These are phyloP conservation scores for Melocanna baccifera DNA, from an alignment of 176 grass and related monocot species.

Conservation along the genomic window DNA sequence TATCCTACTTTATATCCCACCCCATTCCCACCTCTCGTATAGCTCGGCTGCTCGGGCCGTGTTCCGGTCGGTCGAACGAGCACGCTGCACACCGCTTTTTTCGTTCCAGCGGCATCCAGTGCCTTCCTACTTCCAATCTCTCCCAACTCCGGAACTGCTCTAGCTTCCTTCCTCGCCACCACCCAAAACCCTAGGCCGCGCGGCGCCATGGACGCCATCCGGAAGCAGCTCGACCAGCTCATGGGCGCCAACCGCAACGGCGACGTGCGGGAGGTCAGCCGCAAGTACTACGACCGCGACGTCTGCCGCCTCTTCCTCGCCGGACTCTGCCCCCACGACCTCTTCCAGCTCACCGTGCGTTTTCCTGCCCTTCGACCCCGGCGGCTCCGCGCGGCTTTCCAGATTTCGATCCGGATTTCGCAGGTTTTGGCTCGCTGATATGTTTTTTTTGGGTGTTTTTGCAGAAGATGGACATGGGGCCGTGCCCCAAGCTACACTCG, in stretches of 20 bases:
- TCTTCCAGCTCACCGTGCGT: conserved; percentile 93
- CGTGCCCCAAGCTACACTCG: conserved; percentile 88
- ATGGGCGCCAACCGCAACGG: conserved; percentile 97
- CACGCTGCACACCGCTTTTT: too few species aligned
- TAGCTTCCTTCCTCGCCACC: not conserved
- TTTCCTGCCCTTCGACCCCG: not conserved
- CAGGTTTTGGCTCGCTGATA: not conserved
- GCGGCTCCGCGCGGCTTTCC: not conserved
- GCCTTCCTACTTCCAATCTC: not conserved
- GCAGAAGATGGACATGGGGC: conserved; percentile 98
- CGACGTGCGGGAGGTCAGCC: conserved; percentile 77
- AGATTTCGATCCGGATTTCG: not conserved
- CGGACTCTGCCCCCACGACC: conserved; percentile 90
- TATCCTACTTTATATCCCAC: too few species aligned
- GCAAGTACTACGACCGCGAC: conserved; percentile 86
- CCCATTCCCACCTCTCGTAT: too few species aligned
- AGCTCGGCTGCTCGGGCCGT: too few species aligned
- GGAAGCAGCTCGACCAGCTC: conserved; percentile 95
- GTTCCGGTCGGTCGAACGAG: too few species aligned
- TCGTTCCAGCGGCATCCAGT: not conserved
- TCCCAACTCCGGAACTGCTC: not conserved
- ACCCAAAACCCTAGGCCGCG: conserved; percentile 29
- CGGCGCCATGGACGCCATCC: conserved; percentile 67
- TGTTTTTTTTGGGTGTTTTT: not conserved
- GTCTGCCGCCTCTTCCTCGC: conserved; percentile 91